Percentiles rank a stretch among this genome's conserved stretches.
Conservation (phyloP, 805 yeast species). For the Monosporozyma servazzii region DNA sequence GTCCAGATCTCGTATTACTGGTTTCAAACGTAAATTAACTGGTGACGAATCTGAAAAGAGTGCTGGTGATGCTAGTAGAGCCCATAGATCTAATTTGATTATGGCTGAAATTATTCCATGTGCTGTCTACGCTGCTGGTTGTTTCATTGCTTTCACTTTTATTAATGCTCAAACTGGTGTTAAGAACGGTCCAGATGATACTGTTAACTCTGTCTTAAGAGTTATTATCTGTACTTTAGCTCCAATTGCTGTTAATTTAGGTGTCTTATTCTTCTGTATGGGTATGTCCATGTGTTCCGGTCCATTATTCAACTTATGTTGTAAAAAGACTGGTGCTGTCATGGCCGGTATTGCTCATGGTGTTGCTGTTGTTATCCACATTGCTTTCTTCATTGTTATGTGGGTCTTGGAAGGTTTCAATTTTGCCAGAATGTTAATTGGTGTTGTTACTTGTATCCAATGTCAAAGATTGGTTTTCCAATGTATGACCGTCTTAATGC, state of each 20-base stretch:
- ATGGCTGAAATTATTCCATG: slow-evolving; percentile 67
- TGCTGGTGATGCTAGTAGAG: slow-evolving; percentile 77
- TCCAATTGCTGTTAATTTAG: slow-evolving; percentile 86
- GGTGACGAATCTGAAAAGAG: slow-evolving; percentile 75
- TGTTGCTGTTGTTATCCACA: slow-evolving; percentile 79
- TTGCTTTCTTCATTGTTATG: slow-evolving; percentile 85
- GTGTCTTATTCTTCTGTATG: slow-evolving; percentile 67
- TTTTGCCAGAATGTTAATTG: slow-evolving; percentile 79
- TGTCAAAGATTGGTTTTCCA: slow-evolving; percentile 84
- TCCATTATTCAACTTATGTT: slow-evolving; percentile 87
- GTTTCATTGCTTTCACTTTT: slow-evolving; percentile 70
- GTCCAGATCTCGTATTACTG: slow-evolving; percentile 77
- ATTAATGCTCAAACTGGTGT: slow-evolving; percentile 87
- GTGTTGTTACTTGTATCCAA: slow-evolving; percentile 75
- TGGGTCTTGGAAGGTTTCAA: slow-evolving; percentile 95
- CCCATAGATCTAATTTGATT: slow-evolving; percentile 66
- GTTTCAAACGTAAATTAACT: slow-evolving; percentile 65
- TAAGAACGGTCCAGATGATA: slow-evolving; percentile 33
- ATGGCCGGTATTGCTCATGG: slow-evolving; percentile 95
- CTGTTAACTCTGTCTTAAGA: slow-evolving; percentile 65
- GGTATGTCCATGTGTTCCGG: slow-evolving; percentile 95
- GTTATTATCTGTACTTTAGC: slow-evolving; percentile 73
- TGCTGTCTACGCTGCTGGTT: slow-evolving; percentile 65
- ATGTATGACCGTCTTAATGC: slow-evolving; percentile 61
- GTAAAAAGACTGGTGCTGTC: slow-evolving; percentile 93